phyloP scores from a whole-genome alignment of 2,329 filamentous ascomycete species.

The Teratosphaeriaceae sp. region DNA sequence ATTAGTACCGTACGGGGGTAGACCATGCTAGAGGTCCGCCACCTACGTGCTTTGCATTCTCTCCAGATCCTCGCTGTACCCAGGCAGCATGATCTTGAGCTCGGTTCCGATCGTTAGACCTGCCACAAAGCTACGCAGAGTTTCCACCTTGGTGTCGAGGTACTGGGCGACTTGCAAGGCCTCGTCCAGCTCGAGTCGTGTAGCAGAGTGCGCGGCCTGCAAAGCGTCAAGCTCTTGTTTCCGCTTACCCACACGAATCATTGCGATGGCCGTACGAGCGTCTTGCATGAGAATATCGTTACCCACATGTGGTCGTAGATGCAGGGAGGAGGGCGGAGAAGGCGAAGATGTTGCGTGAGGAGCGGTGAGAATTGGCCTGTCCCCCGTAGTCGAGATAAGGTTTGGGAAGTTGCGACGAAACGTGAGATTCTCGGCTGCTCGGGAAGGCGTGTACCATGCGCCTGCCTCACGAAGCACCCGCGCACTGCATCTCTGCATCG shows the following conservation, averaged over 20 bases:
- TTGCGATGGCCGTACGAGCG: not conserved
- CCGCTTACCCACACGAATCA: not conserved
- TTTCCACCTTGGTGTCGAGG: conserved; percentile 2
- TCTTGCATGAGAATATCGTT: not conserved
- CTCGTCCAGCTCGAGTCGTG: not conserved
- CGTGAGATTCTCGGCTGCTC: not conserved
- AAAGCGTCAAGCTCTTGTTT: not conserved
- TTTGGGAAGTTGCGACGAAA: not conserved
- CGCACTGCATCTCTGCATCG: not conserved
- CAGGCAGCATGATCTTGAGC: not conserved
- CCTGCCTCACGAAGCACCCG: not conserved
- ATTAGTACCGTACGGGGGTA: not conserved
- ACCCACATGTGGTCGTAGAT: not conserved
- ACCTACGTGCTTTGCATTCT: conserved; percentile 1
- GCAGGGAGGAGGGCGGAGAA: not conserved
- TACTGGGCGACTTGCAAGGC: conserved; percentile 4
- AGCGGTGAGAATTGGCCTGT: not conserved
- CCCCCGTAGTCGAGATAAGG: conserved; percentile 1
- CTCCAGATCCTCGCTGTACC: conserved; percentile 4
- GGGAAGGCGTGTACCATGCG: conserved; percentile 1
- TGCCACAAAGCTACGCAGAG: not conserved
- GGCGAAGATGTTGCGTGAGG: not conserved
- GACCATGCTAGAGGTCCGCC: not conserved
- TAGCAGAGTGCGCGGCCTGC: not conserved
- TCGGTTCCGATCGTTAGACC: not conserved